Conservation (phyloP, 225 moss, liverwort and hornwort genomes). For the Polytrichum formosum region DNA sequence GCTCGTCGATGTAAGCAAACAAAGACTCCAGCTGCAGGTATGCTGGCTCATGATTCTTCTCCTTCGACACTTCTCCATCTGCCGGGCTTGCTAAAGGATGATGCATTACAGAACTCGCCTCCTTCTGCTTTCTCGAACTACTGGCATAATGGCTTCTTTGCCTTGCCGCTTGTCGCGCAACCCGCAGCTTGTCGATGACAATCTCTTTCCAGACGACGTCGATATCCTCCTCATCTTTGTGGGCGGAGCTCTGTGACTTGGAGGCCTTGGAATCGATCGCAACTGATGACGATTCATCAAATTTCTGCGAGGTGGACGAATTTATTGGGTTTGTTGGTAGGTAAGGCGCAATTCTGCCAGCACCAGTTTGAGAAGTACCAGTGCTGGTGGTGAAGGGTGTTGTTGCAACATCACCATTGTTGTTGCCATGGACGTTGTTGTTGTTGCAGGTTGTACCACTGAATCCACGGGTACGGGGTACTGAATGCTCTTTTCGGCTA, state of each 20-base stretch:
- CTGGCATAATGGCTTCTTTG: background rate
- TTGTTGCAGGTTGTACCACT: background rate
- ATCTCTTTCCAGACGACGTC: slow-evolving; percentile 4
- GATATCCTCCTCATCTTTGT: background rate
- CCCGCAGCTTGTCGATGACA: slow-evolving; percentile 7
- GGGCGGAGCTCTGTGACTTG: no score
- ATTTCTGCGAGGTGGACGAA: background rate
- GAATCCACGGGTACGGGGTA: background rate
- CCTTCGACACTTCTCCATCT: slow-evolving; percentile 4
- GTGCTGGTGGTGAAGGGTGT: background rate
- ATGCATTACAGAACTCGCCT: slow-evolving; percentile 9
- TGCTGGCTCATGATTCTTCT: slow-evolving; percentile 7
- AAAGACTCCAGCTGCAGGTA: slow-evolving; percentile 27
- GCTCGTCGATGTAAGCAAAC: background rate
- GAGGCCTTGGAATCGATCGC: no score
- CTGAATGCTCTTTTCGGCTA: slow-evolving; percentile 23
- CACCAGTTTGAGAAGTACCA: background rate
- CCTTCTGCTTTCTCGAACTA: slow-evolving; percentile 1
- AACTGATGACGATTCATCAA: no score
- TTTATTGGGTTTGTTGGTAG: background rate
- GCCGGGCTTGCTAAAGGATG: slow-evolving; percentile 1
- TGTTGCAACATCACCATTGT: background rate
- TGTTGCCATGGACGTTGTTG: slow-evolving; percentile 1
- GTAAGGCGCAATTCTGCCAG: background rate
- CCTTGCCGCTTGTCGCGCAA: background rate